These are phyloP conservation scores for Suillus spraguei DNA, from an alignment of 768 basidiomycete genomes.

Conservation along the genomic window DNA sequence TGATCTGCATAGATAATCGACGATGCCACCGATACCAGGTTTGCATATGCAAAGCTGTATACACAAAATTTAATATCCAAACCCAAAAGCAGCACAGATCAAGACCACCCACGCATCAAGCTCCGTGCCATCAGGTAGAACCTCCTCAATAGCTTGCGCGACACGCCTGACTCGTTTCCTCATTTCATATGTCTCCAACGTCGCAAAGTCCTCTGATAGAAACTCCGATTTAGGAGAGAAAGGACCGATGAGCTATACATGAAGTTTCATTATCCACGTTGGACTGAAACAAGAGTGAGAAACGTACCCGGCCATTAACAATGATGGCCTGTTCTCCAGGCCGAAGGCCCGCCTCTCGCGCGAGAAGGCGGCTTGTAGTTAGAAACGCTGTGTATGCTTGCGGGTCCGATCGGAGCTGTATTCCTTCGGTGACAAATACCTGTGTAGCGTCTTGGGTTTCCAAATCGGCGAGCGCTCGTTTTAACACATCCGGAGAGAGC, in stretches of 20 bases:
- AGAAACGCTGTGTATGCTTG: conserved; percentile 45
- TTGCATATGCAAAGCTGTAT: conserved; percentile 54
- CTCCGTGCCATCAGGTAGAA: conserved; percentile 42
- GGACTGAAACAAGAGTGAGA: background rate
- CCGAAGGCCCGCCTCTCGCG: conserved; percentile 55
- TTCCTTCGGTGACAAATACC: conserved; percentile 31
- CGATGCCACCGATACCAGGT: conserved; percentile 64
- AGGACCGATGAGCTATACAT: conserved; percentile 73
- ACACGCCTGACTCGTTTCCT: conserved; percentile 71
- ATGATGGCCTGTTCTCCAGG: conserved; percentile 68
- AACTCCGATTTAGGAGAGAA: conserved; percentile 58
- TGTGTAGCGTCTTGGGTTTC: conserved; percentile 35
- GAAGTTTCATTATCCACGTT: conserved; percentile 12
- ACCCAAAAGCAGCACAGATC: background rate
- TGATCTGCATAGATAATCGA: conserved; percentile 75
- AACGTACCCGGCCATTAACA: conserved; percentile 82
- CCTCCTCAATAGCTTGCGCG: conserved; percentile 59
- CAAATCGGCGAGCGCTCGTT: conserved; percentile 1
- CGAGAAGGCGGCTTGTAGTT: conserved; percentile 48
- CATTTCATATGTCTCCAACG: conserved; percentile 75
- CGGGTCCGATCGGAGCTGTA: conserved; percentile 14
- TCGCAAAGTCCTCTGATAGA: conserved; percentile 66
- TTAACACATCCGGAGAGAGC: background rate
- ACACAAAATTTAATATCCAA: conserved; percentile 6
- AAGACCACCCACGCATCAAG: conserved; percentile 44